Conservation (phyloP, 495 filamentous ascomycete genomes). For the Terfezia claveryi region DNA sequence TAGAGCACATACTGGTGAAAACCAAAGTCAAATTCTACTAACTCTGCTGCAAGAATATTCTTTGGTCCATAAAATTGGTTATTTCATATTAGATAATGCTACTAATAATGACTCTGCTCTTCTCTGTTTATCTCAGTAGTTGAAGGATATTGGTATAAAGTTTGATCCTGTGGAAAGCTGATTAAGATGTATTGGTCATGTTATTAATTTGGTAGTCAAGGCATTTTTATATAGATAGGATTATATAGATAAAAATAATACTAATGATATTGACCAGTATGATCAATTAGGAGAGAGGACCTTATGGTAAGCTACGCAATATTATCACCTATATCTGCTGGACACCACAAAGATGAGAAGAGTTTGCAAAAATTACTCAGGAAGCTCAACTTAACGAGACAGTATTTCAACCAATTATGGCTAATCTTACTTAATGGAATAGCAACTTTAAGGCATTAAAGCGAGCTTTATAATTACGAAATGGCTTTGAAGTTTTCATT, state of each 20-base stretch:
- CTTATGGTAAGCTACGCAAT: conserved; percentile 9
- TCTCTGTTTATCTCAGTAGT: too few relatives aligned
- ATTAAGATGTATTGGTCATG: conserved; percentile 6
- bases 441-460: conserved; percentile 3
- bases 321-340: conserved; percentile 1
- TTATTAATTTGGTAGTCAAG: conserved; percentile 6
- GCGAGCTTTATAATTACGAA: conserved; percentile 1
- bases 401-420: not conserved
- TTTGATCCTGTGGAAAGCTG: not conserved
- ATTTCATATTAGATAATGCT: too few relatives aligned
- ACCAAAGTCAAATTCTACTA: not conserved
- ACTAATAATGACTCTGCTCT: too few relatives aligned
- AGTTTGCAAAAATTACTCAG: not conserved
- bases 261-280: not conserved
- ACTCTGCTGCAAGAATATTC: too few relatives aligned
- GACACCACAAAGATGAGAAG: not conserved
- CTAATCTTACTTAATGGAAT: conserved; percentile 3
- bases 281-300: conserved; percentile 2
- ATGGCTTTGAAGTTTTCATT: conserved; percentile 4
- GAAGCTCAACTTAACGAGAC: not conserved
- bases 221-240: conserved; percentile 3
- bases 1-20: not conserved
- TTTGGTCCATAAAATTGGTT: too few relatives aligned
- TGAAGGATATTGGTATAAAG: too few relatives aligned
- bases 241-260: conserved; percentile 1